These are phyloP conservation scores for Ceratobasidium papillatum DNA, from an alignment of 1,284 basidiomycete genomes.

Conservation along the genomic window DNA sequence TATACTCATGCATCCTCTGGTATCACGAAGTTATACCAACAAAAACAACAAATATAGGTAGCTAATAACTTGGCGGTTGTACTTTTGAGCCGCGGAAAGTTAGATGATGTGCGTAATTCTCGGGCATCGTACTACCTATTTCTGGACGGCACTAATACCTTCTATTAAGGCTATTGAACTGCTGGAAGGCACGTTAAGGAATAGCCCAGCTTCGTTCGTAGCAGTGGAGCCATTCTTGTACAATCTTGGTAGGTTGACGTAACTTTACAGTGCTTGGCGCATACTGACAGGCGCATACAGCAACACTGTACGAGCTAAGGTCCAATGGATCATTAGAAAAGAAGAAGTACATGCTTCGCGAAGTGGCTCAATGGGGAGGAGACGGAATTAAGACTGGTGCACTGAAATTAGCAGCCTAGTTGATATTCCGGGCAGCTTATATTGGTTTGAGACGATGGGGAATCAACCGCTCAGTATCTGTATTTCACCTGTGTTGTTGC, in stretches of 20 bases:
- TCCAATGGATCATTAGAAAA: constrained; percentile 73
- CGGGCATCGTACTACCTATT: background rate
- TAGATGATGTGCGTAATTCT: constrained; percentile 65
- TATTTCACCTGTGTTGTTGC: too few species aligned
- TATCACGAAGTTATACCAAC: background rate
- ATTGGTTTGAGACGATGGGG: too few species aligned
- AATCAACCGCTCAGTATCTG: too few species aligned
- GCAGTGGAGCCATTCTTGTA: constrained; percentile 81
- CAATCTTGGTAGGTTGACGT: constrained; percentile 71
- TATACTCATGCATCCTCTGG: background rate
- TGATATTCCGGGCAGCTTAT: too few species aligned
- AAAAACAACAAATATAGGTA: constrained; percentile 58
- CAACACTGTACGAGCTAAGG: constrained; percentile 80
- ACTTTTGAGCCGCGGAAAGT: constrained; percentile 69
- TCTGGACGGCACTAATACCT: constrained; percentile 6
- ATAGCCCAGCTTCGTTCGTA: constrained; percentile 72
- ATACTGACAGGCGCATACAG: constrained; percentile 52
- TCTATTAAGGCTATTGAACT: constrained; percentile 68
- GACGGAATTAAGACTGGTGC: constrained; percentile 80
- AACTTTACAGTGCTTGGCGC: background rate
- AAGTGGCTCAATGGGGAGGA: constrained; percentile 82
- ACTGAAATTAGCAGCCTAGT: constrained; percentile 73
- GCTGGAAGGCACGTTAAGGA: constrained; percentile 66
- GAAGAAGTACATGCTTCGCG: constrained; percentile 73
- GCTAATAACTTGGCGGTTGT: constrained; percentile 79